Evolutionary conservation across 73 alveolate genomes (phyloP), one percentile per base, ranked within the genome.

Genomic region (Effrenium voratum): DNA sequence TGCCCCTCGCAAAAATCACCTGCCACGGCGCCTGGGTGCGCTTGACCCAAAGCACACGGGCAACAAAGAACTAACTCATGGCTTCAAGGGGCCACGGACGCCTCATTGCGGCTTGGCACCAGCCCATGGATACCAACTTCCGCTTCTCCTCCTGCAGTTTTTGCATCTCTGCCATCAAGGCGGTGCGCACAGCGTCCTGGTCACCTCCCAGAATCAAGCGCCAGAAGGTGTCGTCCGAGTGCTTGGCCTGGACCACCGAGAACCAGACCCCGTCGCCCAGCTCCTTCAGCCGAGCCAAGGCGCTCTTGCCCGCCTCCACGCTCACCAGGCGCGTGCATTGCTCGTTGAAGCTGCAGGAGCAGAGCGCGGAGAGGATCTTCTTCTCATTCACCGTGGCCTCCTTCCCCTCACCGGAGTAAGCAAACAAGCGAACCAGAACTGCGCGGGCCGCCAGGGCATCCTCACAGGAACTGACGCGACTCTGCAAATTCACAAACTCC

Each of bases 371-470:
- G 22, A 82, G 92, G 73, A 82, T 82, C 92, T 82, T 82, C 92
- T 47, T 82, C 73, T 82, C 92, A 13, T 72, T n/a, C 38, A 82
- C 73, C 32, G n/a, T 49, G 38, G 49, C 92, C 38, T 49, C 36
- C 73, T 82, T 82, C n/a, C 92, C 92, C 75, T 82, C 92, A 50
- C 92, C 92, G 34, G 92, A 73, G 22, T 60, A 73, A 82, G 92
- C 92, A 82, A 82, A 82, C 92, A 82, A 49, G 19, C 49, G 92
- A 36, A 45, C n/a, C 72, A 82, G 73, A 32, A 82, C 73, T 36
- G 46, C 92, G 36, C 92, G 46, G 13, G 92, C 92, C 16, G 75
- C 73, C 36, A n/a, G 50, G 30, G 49, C 92, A 34, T 82, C 92
- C 73, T 82, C 92, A 28, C 92, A 82, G n/a, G 49, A 36, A n/a